Evolutionary conservation across 768 basidiomycete genomes (phyloP).

Genomic region (Calocybe indica): DNA sequence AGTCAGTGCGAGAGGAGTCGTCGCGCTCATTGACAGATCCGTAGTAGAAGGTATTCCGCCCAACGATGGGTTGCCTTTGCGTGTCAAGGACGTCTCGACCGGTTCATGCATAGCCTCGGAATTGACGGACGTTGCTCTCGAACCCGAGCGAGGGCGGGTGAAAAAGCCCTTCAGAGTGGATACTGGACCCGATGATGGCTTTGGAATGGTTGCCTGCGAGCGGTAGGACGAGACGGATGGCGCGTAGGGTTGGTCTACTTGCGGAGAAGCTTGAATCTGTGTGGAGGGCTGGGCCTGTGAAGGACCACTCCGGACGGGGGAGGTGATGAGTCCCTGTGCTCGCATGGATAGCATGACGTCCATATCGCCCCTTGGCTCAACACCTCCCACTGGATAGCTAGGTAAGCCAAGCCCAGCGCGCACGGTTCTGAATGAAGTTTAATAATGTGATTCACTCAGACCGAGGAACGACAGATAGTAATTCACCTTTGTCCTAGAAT

Average conservation of each 20-base stretch:
- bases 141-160: slow-evolving; percentile 50
- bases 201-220: slow-evolving; percentile 36
- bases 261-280: slow-evolving; percentile 16
- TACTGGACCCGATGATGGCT: slow-evolving; percentile 35
- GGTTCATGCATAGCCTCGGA: slow-evolving; percentile 24
- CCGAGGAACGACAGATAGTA: neutral
- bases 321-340: slow-evolving; percentile 51
- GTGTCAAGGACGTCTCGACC: slow-evolving; percentile 50
- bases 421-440: slow-evolving; percentile 42
- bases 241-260: slow-evolving; percentile 33
- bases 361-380: slow-evolving; percentile 73
- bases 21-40: too few species aligned
- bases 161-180: slow-evolving; percentile 50
- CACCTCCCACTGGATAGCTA: slow-evolving; percentile 30
- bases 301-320: slow-evolving; percentile 18
- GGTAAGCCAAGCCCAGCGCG: slow-evolving; percentile 60
- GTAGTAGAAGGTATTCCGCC: slow-evolving; percentile 23
- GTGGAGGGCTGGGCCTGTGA: slow-evolving; percentile 19
- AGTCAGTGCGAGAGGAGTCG: too few species aligned
- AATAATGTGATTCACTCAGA: neutral
- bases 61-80: slow-evolving; percentile 49
- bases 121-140: slow-evolving; percentile 42
- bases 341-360: slow-evolving; percentile 82
- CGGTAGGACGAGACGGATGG: slow-evolving; percentile 40
- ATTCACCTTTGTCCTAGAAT: slow-evolving; percentile 66